Conservation (phyloP, 2,329 filamentous ascomycete genomes). For the Macrophomina pseudophaseolina region DNA sequence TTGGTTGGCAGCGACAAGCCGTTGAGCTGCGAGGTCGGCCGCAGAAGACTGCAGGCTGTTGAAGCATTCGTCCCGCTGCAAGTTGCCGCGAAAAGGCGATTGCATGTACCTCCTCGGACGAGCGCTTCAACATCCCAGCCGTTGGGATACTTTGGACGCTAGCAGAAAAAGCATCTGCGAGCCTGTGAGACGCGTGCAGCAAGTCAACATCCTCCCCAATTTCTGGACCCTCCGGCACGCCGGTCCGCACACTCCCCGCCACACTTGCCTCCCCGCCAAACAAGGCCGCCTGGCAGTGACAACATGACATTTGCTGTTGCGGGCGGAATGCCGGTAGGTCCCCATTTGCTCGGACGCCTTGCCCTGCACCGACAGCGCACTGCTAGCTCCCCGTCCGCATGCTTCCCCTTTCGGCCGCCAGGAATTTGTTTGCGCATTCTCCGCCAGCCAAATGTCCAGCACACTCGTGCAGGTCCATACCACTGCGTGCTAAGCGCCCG, state of each 20-base stretch:
- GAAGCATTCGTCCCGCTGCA: too few species aligned
- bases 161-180: background rate
- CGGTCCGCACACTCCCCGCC: constrained; percentile 3
- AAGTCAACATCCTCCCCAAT: constrained; percentile 13
- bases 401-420: constrained; percentile 2
- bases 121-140: too few species aligned
- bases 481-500: background rate
- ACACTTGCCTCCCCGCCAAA: background rate
- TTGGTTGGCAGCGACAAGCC: too few species aligned
- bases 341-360: background rate
- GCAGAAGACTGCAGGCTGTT: too few species aligned
- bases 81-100: too few species aligned
- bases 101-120: too few species aligned
- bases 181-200: background rate
- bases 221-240: constrained; percentile 11
- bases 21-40: too few species aligned
- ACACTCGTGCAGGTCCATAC: constrained; percentile 1
- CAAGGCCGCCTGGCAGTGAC: constrained; percentile 6
- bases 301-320: background rate
- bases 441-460: constrained; percentile 18
- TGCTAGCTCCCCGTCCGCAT: background rate
- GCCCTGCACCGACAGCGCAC: background rate
- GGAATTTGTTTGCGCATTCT: background rate
- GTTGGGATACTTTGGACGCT: too few species aligned
- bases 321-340: background rate